phyloP scores from a whole-genome alignment of 2,329 filamentous ascomycete species.

The Aspergillus spinulosporus region DNA sequence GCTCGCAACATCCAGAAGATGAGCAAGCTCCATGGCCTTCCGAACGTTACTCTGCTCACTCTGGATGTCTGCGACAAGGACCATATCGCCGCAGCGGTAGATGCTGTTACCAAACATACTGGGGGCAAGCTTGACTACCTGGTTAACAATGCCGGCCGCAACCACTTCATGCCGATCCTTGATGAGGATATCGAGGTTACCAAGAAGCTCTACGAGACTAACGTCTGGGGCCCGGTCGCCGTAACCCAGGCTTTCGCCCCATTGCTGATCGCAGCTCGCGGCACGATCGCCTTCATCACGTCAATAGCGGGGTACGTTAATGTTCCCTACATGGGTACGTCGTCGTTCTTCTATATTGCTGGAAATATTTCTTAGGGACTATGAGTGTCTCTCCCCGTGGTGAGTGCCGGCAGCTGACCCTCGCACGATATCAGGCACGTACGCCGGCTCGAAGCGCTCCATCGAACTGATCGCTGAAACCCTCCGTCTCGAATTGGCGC shows the following conservation, averaged over 20 bases:
- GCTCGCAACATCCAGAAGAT: slow-evolving; percentile 37
- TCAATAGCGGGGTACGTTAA: slow-evolving; percentile 26
- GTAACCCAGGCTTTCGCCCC: slow-evolving; percentile 42
- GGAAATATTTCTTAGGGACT: too few relatives aligned
- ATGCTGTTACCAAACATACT: slow-evolving; percentile 27
- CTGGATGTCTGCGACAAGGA: slow-evolving; percentile 34
- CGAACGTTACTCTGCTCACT: slow-evolving; percentile 29
- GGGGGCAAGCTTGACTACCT: slow-evolving; percentile 41
- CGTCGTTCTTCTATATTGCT: too few relatives aligned
- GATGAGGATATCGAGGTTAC: slow-evolving; percentile 38
- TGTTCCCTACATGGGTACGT: background rate
- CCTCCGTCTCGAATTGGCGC: slow-evolving; percentile 26
- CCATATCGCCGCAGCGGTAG: slow-evolving; percentile 33
- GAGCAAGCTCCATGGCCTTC: slow-evolving; percentile 22
- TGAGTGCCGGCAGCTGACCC: too few relatives aligned
- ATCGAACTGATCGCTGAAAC: slow-evolving; percentile 25
- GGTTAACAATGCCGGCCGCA: slow-evolving; percentile 48
- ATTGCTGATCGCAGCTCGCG: slow-evolving; percentile 28
- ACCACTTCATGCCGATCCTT: slow-evolving; percentile 38
- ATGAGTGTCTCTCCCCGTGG: too few relatives aligned
- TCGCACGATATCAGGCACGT: slow-evolving; percentile 16
- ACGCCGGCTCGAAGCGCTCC: slow-evolving; percentile 26
- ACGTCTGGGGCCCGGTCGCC: slow-evolving; percentile 42
- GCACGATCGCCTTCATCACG: slow-evolving; percentile 29
- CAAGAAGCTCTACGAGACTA: slow-evolving; percentile 44